phyloP scores from a whole-genome alignment of 345 rosid genomes.

The Rhodamnia argentea region DNA sequence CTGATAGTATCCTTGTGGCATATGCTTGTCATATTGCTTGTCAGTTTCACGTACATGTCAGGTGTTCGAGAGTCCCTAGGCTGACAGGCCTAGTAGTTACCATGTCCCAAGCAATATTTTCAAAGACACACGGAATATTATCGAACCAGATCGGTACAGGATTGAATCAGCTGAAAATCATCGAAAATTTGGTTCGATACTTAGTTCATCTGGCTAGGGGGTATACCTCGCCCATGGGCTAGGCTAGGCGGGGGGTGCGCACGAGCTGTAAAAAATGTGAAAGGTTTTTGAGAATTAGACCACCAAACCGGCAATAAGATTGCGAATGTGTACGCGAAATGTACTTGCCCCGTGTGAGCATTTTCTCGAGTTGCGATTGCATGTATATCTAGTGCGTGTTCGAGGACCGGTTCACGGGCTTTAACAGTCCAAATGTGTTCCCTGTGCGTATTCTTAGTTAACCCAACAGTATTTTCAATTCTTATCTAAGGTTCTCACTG shows the following conservation, averaged over 20 bases:
- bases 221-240: not conserved
- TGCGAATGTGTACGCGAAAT: not conserved
- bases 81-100: not conserved
- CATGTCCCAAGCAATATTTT: not conserved
- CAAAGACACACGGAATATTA: not conserved
- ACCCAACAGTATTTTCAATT: not conserved
- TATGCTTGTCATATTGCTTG: not conserved
- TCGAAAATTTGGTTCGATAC: not conserved
- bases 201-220: not conserved
- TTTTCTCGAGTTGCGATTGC: not conserved
- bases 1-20: not conserved
- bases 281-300: not conserved
- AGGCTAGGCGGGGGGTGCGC: not conserved
- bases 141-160: not conserved
- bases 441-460: not conserved
- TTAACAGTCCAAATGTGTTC: not conserved
- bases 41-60: not conserved
- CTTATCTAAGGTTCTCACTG: not conserved
- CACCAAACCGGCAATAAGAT: not conserved
- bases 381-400: not conserved
- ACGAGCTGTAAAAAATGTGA: not conserved
- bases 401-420: not conserved
- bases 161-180: not conserved
- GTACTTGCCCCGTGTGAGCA: not conserved
- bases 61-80: not conserved